Base-by-base conservation (phyloP, 2,329 filamentous ascomycete genomes). In the Colletotrichum somersetense region DNA sequence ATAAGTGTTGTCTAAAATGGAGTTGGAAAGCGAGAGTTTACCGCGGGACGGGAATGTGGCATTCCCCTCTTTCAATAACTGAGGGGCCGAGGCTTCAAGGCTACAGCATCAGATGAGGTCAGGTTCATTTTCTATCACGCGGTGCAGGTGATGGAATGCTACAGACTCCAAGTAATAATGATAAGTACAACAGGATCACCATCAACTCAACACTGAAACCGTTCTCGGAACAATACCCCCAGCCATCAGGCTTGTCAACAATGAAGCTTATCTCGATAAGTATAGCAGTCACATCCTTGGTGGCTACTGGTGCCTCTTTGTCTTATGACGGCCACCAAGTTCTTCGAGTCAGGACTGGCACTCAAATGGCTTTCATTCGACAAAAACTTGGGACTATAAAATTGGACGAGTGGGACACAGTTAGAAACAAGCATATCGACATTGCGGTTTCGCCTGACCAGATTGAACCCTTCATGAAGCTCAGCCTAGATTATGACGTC, bases 381-480 rank as follows among this genome's bases (percentile, higher is more conserved):
- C 35, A 63, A 6, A 61, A 59, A 10, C 61, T 73, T 18, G 26
- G 12, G 18, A 38, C 42, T 6, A 59, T 73, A 35, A 18, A 33
- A 72, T 48, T 50, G 23, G 62, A 67, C 40, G 42, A 66, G 42
- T 59, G 57, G 64, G 40, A 67, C 38, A 42, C 48, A 8, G 53
- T 56, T 1, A 26, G 23, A 23, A 66, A 62, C 42, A 40, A 50
- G 10, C 63, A 67, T 16, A 33, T 82, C 7, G 80, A 82, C 62
- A 75, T 82, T 30, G 75, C 79, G 26, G 64, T 82, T n/a, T 70
- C 77, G 0, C 80, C 81, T 8, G 74, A 75, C 20, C 75, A 81
- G 30, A 42, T 81, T 10, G 63, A 44, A 3, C 66, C 73, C 7
- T 80, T 82, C 67, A 72, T 78, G 63, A 68, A 63, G 3, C 75